These are phyloP conservation scores for Talaromyces pinophilus DNA, from an alignment of 2,329 filamentous ascomycete genomes.

Conservation along the genomic window DNA sequence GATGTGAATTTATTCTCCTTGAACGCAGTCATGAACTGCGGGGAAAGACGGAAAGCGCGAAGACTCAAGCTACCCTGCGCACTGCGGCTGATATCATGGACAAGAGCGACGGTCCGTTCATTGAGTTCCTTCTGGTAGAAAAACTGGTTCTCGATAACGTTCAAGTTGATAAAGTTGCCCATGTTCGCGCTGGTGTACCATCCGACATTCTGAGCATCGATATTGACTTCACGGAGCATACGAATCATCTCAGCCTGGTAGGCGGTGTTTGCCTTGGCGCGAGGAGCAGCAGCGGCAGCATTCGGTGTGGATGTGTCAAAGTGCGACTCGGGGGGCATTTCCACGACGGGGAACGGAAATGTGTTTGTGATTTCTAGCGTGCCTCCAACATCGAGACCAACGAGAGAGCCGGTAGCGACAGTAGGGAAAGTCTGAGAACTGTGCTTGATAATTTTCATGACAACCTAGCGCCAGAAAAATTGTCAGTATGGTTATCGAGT, in stretches of 20 bases:
- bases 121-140: conserved; percentile 94
- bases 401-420: conserved; percentile 82
- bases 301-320: conserved; percentile 68
- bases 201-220: conserved; percentile 95
- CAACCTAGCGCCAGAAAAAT: conserved; percentile 60
- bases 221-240: conserved; percentile 93
- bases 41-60: conserved; percentile 87
- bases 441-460: conserved; percentile 98
- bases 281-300: conserved; percentile 81
- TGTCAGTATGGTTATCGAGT: conserved; percentile 31
- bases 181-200: conserved; percentile 99
- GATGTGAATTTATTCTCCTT: conserved; percentile 98
- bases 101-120: conserved; percentile 80
- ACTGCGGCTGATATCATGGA: conserved; percentile 94
- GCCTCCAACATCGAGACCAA: conserved; percentile 85
- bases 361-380: conserved; percentile 89
- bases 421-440: conserved; percentile 85
- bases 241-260: conserved; percentile 98
- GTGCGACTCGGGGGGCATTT: conserved; percentile 69
- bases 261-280: conserved; percentile 81
- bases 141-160: conserved; percentile 96
- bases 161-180: conserved; percentile 95
- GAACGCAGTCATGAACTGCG: conserved; percentile 82
- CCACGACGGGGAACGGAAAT: conserved; percentile 88
- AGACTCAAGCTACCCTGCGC: conserved; percentile 88